These are phyloP conservation scores for Harrya chromipes DNA, from an alignment of 768 basidiomycete species.

Conservation along the genomic window DNA sequence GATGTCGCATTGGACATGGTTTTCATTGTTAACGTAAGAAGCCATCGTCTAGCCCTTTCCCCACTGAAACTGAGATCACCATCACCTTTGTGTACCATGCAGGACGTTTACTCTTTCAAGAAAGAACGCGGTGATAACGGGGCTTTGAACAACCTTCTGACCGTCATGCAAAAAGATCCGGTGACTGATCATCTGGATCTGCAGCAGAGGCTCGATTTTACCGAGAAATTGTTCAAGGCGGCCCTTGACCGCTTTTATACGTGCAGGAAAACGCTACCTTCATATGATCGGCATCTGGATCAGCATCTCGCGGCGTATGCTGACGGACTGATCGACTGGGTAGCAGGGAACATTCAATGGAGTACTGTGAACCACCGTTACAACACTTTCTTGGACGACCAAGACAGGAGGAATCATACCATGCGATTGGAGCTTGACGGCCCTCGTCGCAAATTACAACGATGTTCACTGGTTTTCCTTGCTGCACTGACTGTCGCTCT, in stretches of 20 bases:
- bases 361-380: constrained; percentile 27
- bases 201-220: constrained; percentile 22
- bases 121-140: constrained; percentile 29
- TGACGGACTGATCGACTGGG: constrained; percentile 28
- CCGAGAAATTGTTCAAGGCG: constrained; percentile 18
- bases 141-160: constrained; percentile 28
- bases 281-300: constrained; percentile 15
- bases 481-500: constrained; percentile 7
- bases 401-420: constrained; percentile 21
- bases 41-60: neutral
- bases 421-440: constrained; percentile 15
- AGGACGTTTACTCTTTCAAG: constrained; percentile 32
- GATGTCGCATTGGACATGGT: constrained; percentile 25
- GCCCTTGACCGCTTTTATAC: constrained; percentile 22
- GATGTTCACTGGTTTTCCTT: constrained; percentile 5
- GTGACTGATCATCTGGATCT: constrained; percentile 21
- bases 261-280: constrained; percentile 21
- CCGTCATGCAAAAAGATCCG: constrained; percentile 25
- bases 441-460: neutral
- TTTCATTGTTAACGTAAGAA: constrained; percentile 24
- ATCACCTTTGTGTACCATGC: neutral
- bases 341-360: constrained; percentile 27
- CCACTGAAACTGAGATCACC: neutral
- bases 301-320: constrained; percentile 18
- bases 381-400: constrained; percentile 19